phyloP scores from a whole-genome alignment of 1,139 yeast genomes.

The Yamadazyma spencermartinsiae region DNA sequence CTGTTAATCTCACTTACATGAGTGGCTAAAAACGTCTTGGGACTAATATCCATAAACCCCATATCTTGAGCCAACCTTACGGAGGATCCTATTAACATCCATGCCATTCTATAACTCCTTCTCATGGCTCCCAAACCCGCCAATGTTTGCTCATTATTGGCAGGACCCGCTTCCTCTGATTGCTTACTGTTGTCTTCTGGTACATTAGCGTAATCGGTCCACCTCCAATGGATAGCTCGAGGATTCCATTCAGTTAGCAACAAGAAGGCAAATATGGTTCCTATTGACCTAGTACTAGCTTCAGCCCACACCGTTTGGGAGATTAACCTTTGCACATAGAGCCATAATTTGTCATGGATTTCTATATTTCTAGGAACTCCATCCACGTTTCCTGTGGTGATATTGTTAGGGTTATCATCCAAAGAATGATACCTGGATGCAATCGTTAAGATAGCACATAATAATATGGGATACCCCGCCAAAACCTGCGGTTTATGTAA shows the following conservation, averaged over 20 bases:
- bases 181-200: constrained; percentile 38
- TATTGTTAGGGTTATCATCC: constrained; percentile 31
- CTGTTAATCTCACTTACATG: constrained; percentile 80
- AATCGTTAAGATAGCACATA: constrained; percentile 79
- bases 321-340: constrained; percentile 75
- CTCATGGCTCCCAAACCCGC: constrained; percentile 86
- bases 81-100: constrained; percentile 90
- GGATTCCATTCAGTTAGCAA: constrained; percentile 97
- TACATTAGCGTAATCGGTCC: constrained; percentile 82
- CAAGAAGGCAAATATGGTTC: constrained; percentile 81
- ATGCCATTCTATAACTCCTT: constrained; percentile 85
- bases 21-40: constrained; percentile 77
- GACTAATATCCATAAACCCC: constrained; percentile 73
- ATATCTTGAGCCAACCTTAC: constrained; percentile 85
- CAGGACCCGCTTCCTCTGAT: constrained; percentile 3
- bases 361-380: constrained; percentile 52
- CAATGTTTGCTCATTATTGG: constrained; percentile 44
- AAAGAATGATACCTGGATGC: constrained; percentile 72
- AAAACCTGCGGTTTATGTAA: constrained; percentile 65
- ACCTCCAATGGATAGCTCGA: constrained; percentile 85
- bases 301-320: constrained; percentile 95
- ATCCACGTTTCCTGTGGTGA: constrained; percentile 24
- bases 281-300: constrained; percentile 83
- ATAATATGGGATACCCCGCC: constrained; percentile 75
- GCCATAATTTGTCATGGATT: constrained; percentile 80